Conservation (phyloP, 495 filamentous ascomycete species). For the Penicillium salamii region DNA sequence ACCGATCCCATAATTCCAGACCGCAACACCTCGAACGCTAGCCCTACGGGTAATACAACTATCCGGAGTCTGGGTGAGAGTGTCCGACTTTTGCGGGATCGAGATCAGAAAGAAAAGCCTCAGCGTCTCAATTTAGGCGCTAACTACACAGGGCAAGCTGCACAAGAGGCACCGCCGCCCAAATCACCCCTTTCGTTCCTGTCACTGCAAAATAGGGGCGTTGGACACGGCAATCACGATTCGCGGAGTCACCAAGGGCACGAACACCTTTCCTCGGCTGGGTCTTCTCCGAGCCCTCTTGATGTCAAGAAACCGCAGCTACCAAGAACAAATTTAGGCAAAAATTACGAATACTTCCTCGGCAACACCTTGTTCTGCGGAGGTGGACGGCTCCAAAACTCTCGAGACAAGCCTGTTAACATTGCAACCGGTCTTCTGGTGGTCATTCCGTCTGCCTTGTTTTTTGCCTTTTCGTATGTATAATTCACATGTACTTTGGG, state of each 20-base stretch:
- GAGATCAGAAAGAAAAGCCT: slow-evolving; percentile 43
- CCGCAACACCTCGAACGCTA: slow-evolving; percentile 69
- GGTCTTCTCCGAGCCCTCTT: slow-evolving; percentile 62
- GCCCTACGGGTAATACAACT: slow-evolving; percentile 65
- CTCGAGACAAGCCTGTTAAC: slow-evolving; percentile 85
- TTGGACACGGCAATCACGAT: slow-evolving; percentile 46
- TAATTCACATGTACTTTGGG: neutral
- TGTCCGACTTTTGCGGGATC: slow-evolving; percentile 65
- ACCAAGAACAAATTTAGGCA: slow-evolving; percentile 49
- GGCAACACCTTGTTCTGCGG: slow-evolving; percentile 90
- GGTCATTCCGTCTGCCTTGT: slow-evolving; percentile 72
- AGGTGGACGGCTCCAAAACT: slow-evolving; percentile 83
- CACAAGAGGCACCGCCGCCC: slow-evolving; percentile 53
- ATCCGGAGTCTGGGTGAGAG: slow-evolving; percentile 69
- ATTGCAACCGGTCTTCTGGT: slow-evolving; percentile 79
- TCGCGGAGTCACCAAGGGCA: slow-evolving; percentile 68
- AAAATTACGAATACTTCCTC: slow-evolving; percentile 86
- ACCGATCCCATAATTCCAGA: slow-evolving; percentile 64
- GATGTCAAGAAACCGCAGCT: slow-evolving; percentile 29
- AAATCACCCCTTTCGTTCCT: slow-evolving; percentile 72
- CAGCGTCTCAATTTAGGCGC: slow-evolving; percentile 57
- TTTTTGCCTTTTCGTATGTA: slow-evolving; percentile 76
- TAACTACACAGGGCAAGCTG: slow-evolving; percentile 47
- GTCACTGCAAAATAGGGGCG: slow-evolving; percentile 50
- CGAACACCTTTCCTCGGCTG: slow-evolving; percentile 72